These are phyloP conservation scores for Carex pumila DNA, from an alignment of 176 grass and related monocot genomes.

Conservation along the genomic window DNA sequence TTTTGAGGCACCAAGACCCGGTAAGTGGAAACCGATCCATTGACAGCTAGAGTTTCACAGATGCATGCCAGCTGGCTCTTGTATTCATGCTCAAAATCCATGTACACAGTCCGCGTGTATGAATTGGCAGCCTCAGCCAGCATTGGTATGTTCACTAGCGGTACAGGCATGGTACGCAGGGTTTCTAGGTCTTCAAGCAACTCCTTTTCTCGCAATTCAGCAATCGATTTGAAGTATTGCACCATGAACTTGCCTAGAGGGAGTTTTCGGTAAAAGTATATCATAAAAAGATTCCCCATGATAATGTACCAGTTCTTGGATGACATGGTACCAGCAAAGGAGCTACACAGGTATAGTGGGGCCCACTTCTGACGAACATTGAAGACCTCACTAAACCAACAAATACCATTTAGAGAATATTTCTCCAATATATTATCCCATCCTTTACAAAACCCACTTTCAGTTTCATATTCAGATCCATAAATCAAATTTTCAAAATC, in stretches of 20 bases:
- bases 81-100: conserved; percentile 40
- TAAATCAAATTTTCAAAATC: conserved; percentile 44
- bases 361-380: conserved; percentile 26
- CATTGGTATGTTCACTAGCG: conserved; percentile 39
- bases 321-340: conserved; percentile 27
- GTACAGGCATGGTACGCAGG: conserved; percentile 21
- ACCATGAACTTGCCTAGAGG: conserved; percentile 35
- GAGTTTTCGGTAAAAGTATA: conserved; percentile 35
- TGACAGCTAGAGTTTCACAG: conserved; percentile 25
- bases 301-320: conserved; percentile 28
- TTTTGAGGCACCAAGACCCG: conserved; percentile 37
- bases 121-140: conserved; percentile 36
- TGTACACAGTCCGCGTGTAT: conserved; percentile 28
- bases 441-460: conserved; percentile 11
- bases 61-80: conserved; percentile 45
- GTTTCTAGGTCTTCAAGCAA: conserved; percentile 33
- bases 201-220: conserved; percentile 36
- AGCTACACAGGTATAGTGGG: conserved; percentile 7
- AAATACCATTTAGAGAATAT: conserved; percentile 19
- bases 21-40: conserved; percentile 27
- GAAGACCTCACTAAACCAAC: conserved; percentile 39
- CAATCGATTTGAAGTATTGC: conserved; percentile 34
- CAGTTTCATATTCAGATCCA: conserved; percentile 24
- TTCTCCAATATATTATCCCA: conserved; percentile 34
- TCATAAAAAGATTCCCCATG: conserved; percentile 43